Conservation (phyloP, 2,329 filamentous ascomycete species). For the Aureobasidium mangrovei region DNA sequence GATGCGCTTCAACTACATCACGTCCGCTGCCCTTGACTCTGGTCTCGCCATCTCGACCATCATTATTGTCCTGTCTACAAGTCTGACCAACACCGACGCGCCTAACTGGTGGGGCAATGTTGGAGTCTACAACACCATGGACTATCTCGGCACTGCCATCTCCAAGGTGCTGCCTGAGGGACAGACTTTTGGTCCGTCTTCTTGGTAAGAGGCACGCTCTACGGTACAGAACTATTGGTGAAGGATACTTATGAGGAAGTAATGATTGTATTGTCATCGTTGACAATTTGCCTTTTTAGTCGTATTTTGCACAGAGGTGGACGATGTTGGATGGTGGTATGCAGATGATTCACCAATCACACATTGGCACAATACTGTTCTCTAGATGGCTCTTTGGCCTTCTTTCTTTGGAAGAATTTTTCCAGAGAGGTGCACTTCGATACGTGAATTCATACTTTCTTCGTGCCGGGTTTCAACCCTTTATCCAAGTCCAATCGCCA, state of each 20-base stretch:
- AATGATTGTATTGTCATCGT: background rate
- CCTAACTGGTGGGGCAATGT: conserved; percentile 88
- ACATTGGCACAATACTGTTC: no score
- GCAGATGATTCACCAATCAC: no score
- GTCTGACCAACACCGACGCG: conserved; percentile 66
- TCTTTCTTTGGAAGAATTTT: no score
- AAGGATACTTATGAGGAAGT: no score
- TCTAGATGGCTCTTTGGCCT: no score
- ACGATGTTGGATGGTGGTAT: no score
- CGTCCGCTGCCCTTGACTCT: conserved; percentile 74
- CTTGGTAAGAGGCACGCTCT: background rate
- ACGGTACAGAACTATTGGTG: no score
- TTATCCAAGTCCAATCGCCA: conserved; percentile 1
- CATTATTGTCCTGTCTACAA: conserved; percentile 74
- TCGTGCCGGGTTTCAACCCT: background rate
- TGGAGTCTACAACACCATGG: conserved; percentile 35
- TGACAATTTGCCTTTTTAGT: no score
- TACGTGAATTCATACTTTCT: background rate
- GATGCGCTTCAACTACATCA: conserved; percentile 85
- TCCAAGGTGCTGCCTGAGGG: conserved; percentile 14
- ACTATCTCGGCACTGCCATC: conserved; percentile 20
- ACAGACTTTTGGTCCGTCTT: conserved; percentile 7
- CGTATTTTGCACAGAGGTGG: no score
- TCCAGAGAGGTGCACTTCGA: no score
- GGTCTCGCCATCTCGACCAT: conserved; percentile 75